Base-by-base conservation (phyloP, 345 rosid species). In the Clausena lansium region DNA sequence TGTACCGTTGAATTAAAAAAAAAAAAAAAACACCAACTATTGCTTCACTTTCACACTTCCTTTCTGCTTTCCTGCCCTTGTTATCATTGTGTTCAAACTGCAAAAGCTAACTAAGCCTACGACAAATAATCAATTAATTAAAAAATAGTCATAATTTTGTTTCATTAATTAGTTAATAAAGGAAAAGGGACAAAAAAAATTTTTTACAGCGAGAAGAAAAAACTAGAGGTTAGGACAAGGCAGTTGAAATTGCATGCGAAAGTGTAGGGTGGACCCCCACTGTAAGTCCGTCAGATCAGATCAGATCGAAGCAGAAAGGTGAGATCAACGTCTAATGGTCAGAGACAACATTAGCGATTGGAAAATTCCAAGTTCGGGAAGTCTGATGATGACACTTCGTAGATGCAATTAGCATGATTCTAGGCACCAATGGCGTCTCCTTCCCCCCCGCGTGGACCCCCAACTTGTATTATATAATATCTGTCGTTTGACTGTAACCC, bases 261-360 rank as follows among this genome's bases (percentile, higher is more conserved):
- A 36, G 24, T 64, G 85, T 78, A 58, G 81, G 84, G 75, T 74
- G 82, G 82, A 78, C 82, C 82, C 71, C 71, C 11, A 59, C 27
- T 19, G 47, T 0, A 0, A 3, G 50, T 45, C 50, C 50, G 50
- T 45, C 50, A 45, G 17, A 45, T 45, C 50, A 13, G 55, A 4
- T 41, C 78, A 32, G 73, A 59, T 47, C 22, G 8, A 13, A n/a
- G 27, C 19, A 67, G 67, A 41, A 52, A 71, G 57, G 69, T 27
- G 77, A 50, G 74, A 77, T 78, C 80, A 75, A 47, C 79, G 76
- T 77, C 78, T 14, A 27, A 62, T 71, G 71, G 61, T 76, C 17
- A 55, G 71, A 47, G 67, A 54, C 81, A 68, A 32, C 68, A 19
- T 22, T 62, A 63, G 32, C 58, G 4, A 19, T 5, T 25, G 50